Conservation (phyloP, 1,139 yeast genomes). For the Meyerozyma guilliermondii region DNA sequence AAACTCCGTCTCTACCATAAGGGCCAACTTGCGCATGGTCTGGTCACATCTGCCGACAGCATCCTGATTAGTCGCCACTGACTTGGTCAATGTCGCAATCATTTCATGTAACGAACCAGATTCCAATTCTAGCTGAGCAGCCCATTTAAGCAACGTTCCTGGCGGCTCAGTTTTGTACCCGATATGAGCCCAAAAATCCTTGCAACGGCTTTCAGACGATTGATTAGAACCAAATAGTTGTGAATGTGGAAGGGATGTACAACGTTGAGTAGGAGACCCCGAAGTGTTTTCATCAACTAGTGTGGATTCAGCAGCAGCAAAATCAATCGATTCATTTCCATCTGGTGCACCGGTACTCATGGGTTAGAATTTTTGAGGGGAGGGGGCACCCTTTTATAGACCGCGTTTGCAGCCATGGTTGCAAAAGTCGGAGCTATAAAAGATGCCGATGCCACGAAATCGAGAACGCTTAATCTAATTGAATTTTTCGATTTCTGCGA, state of each 20-base stretch:
- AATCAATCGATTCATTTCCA: not conserved
- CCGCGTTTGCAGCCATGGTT: not conserved
- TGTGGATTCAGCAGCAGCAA: not conserved
- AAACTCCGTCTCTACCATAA: not conserved
- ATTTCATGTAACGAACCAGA: conserved; percentile 9
- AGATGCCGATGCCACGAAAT: not conserved
- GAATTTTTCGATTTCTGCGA: too few species aligned
- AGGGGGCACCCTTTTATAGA: not conserved
- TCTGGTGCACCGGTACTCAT: not conserved
- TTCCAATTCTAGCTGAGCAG: conserved; percentile 29
- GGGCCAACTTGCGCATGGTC: not conserved
- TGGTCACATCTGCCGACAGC: not conserved
- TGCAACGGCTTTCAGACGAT: not conserved
- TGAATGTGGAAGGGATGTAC: not conserved
- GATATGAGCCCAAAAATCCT: not conserved
- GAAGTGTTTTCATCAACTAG: not conserved
- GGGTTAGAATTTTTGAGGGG: not conserved
- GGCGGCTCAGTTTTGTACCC: conserved; percentile 1
- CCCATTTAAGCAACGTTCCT: conserved; percentile 20
- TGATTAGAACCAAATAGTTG: not conserved
- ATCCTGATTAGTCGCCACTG: not conserved
- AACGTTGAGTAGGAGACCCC: not conserved
- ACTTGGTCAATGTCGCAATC: not conserved
- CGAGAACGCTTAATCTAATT: too few species aligned
- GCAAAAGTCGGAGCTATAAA: not conserved